Evolutionary conservation across 2,329 filamentous ascomycete species (phyloP), one percentile per base, ranked within the genome.

Genomic region (Mycocentrospora acerina): DNA sequence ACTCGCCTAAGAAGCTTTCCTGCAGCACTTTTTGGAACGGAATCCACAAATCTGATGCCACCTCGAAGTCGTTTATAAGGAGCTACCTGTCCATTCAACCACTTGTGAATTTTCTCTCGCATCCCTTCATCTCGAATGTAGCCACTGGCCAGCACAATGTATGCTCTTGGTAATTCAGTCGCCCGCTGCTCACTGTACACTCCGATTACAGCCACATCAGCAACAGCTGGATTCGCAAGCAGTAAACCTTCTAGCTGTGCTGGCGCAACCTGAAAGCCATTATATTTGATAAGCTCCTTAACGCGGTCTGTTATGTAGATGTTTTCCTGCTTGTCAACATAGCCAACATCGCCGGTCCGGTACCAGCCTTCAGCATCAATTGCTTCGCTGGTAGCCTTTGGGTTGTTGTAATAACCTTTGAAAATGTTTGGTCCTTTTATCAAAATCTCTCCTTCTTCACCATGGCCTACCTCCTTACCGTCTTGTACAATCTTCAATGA

Each of bases 211-310:
- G 81, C 84, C 4, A 72, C 83, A 62, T 88, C 85, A 24, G 71
- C 72, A 16, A 88, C 63, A 1, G 66, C 68, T 2, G 71, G 68
- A 52, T 80, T 77, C 11, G 76, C 73, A 11, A 80, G 60, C 15
- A 81, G 58, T 8, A 80, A 48, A 4, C 74, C 75, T 57, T 82
- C 79, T 4, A 82, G 60, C 53, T 82, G 78, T 2, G 77, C 77
- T 1, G 79, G 79, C 9, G 79, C 76, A 10, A 82, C 79, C 56
- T 82, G 79, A 37, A 77, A 74, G 8, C 78, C 79, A 45, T 78
- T 80, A 24, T 80, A 77, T 57, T 81, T 82, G 64, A 81, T 82
- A 35, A 82, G 67, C 54, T 82, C 62, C 40, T 67, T 67, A 44
- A 59, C 59, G 10, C 63, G 49, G 42, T 67, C 63, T 2, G 60